These are phyloP conservation scores for Anacardium occidentale DNA, from an alignment of 345 rosid species.

Conservation along the genomic window DNA sequence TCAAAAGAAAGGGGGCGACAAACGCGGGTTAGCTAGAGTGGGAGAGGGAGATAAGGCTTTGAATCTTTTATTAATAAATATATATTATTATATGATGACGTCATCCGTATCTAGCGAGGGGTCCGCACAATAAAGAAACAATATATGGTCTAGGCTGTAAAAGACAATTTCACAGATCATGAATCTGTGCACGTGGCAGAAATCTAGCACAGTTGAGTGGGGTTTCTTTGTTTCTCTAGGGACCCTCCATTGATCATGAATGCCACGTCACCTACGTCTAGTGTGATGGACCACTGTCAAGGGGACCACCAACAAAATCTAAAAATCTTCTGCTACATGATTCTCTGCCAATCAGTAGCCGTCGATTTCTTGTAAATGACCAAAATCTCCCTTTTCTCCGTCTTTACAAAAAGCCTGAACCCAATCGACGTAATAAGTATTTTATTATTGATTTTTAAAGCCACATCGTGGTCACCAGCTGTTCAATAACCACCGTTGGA, in stretches of 20 bases:
- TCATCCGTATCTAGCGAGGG: slow-evolving; percentile 29
- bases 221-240: slow-evolving; percentile 8
- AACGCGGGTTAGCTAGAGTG: too few relatives aligned
- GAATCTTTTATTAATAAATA: not conserved
- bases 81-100: slow-evolving; percentile 19
- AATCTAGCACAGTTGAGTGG: not conserved
- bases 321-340: slow-evolving; percentile 36
- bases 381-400: slow-evolving; percentile 25
- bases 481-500: slow-evolving; percentile 3
- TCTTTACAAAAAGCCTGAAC: slow-evolving; percentile 20
- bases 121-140: slow-evolving; percentile 25
- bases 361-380: slow-evolving; percentile 28
- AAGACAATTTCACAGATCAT: slow-evolving; percentile 25
- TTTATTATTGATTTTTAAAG: not conserved
- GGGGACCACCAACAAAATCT: slow-evolving; percentile 36
- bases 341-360: slow-evolving; percentile 42
- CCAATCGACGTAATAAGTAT: not conserved
- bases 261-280: not conserved
- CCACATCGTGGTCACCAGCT: slow-evolving; percentile 2
- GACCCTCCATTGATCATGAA: slow-evolving; percentile 12
- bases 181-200: slow-evolving; percentile 18
- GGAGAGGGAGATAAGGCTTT: not conserved
- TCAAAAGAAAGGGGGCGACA: too few relatives aligned
- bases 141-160: slow-evolving; percentile 28
- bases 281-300: not conserved